A percentile compares a stretch with the other conserved stretches of the same genome.
phyloP scores from a whole-genome alignment of 257 asterid species.

The Cinchona pubescens region DNA sequence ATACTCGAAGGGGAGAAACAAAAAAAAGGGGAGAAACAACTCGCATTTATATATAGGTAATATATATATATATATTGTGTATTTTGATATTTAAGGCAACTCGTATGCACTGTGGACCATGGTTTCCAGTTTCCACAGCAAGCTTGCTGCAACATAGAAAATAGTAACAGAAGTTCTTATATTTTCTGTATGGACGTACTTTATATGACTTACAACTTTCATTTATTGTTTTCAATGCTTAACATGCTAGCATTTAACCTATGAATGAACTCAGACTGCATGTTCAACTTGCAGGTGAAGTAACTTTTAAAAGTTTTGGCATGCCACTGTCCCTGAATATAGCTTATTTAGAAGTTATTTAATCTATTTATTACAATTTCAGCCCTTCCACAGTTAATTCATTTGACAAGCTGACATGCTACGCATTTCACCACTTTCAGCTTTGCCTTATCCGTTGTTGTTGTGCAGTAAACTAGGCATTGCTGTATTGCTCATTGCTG shows the following conservation, averaged over 20 bases:
- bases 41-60: no score
- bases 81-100: no score
- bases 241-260: background rate
- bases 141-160: background rate
- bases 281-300: background rate
- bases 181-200: background rate
- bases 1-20: no score
- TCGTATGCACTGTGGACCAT: background rate
- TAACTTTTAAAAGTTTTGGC: background rate
- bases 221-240: background rate
- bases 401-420: background rate
- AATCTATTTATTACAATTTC: background rate
- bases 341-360: background rate
- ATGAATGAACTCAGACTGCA: background rate
- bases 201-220: background rate
- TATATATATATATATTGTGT: no score
- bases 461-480: background rate
- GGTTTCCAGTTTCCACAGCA: background rate
- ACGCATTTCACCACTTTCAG: background rate
- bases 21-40: no score
- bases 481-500: background rate
- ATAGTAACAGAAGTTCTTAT: background rate
- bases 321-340: background rate
- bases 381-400: background rate
- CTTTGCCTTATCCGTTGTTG: background rate